A percentile compares a stretch with the other conserved stretches of the same genome.
These are phyloP conservation scores for Trichophyton rubrum DNA, from an alignment of 2,329 filamentous ascomycete species.

Conservation along the genomic window DNA sequence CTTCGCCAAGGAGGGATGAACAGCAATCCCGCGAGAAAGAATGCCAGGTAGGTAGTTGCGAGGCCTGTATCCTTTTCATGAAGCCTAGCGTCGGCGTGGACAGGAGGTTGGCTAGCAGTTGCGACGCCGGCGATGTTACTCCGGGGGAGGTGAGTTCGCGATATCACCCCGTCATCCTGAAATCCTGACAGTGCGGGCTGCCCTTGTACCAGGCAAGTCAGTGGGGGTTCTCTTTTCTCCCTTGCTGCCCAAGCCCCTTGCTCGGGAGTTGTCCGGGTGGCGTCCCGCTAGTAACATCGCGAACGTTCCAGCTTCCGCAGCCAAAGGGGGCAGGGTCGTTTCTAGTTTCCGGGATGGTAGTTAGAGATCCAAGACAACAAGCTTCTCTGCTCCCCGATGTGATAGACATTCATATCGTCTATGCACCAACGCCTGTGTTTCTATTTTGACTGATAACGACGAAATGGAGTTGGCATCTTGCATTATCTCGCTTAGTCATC, in stretches of 20 bases:
- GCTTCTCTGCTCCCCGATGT: neutral
- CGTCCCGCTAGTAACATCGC: conserved; percentile 1
- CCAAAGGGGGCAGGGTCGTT: neutral
- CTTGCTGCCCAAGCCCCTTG: neutral
- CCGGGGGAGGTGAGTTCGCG: neutral
- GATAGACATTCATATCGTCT: neutral
- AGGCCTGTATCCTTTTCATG: neutral
- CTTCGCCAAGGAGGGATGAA: neutral
- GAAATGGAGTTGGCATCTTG: neutral
- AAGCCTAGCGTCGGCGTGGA: conserved; percentile 1
- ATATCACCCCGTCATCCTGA: neutral
- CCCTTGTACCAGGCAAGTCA: neutral
- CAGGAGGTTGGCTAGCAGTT: neutral
- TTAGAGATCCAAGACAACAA: neutral
- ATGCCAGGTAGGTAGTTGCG: neutral
- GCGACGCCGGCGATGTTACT: neutral
- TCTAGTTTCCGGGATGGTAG: neutral
- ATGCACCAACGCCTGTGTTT: neutral
- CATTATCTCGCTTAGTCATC: neutral
- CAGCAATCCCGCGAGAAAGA: neutral
- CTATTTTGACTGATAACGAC: neutral
- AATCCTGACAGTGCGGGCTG: neutral
- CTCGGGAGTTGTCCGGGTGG: conserved; percentile 4
- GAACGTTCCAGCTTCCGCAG: neutral
- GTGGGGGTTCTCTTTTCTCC: neutral